A percentile compares a stretch with the other conserved stretches of the same genome.
Evolutionary conservation across 2,329 filamentous ascomycete species (phyloP).

Genomic region (Aspergillus udagawae): DNA sequence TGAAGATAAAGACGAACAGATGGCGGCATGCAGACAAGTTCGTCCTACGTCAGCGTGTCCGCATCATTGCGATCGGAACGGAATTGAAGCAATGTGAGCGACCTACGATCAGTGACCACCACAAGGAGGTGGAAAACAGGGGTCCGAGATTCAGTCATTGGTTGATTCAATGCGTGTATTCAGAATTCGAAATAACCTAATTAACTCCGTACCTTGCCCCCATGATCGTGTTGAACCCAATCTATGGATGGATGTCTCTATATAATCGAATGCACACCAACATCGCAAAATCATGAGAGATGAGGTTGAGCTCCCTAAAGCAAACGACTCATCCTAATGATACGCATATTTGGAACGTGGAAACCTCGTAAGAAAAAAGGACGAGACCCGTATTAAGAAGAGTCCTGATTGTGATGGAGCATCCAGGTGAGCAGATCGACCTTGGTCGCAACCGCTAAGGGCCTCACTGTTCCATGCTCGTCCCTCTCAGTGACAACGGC

Average conservation of each 20-base stretch:
- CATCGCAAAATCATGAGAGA: neutral
- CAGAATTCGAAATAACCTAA: neutral
- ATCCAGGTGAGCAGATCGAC: constrained; percentile 92
- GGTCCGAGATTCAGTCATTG: neutral
- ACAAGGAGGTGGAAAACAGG: neutral
- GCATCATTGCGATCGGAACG: neutral
- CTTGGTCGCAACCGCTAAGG: constrained; percentile 90
- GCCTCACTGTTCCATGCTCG: constrained; percentile 61
- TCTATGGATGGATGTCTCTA: constrained; percentile 5
- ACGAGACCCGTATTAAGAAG: constrained; percentile 4
- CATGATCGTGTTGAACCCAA: constrained; percentile 17
- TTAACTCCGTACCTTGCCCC: constrained; percentile 2
- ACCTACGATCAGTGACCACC: neutral
- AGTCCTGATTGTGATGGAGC: constrained; percentile 58
- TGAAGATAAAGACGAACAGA: neutral
- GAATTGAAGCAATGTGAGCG: too few relatives aligned
- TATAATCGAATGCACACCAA: constrained; percentile 4
- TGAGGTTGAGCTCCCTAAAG: neutral
- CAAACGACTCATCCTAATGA: neutral
- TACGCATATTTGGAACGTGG: neutral
- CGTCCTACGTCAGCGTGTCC: neutral
- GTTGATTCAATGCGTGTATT: neutral
- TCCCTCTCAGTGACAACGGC: constrained; percentile 84
- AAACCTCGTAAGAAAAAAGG: neutral
- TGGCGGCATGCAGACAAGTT: neutral